Evolutionary conservation across 163 green algal genomes (phyloP), one percentile per base, ranked within the genome.

Genomic region (Scenedesmus sp.): DNA sequence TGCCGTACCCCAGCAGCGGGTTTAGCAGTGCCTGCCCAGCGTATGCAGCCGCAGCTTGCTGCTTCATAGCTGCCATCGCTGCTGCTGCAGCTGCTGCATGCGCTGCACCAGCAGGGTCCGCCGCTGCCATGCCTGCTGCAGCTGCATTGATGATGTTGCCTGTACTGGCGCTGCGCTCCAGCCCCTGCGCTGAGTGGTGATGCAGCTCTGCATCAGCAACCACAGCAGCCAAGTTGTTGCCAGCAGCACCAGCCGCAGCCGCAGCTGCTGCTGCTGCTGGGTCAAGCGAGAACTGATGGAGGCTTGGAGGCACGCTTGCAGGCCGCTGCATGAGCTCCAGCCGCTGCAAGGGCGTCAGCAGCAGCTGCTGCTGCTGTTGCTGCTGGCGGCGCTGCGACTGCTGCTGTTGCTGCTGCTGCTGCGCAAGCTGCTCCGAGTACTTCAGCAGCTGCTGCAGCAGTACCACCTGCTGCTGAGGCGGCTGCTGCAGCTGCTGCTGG

Each of bases 21-120:
- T 82, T 34, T 16, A 77, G 26, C 20, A 87, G 70, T 77, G 84
- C 76, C 5, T 73, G 87, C 7, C 73, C 46, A 67, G 90, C 59
- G 54, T 46, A 70, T 34, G 84, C 91, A 88, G 77, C 64, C 86
- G 83, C 87, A 46, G 86, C 81, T 87, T 90, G 81, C 66, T 91
- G 88, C 34, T 59, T 46, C 20, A 82, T 55, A 1, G 67, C 46
- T 46, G 90, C 88, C 46, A 88, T 62, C 6, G 57, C 60, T 18
- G 70, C 87, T 79, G 73, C 87, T 74, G 52, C 54, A 64, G 87
- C 87, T 91, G 73, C 87, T 85, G 87, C 87, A 46, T 70, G 62
- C 12, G 64, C 85, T 56, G 34, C 81, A 34, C 52, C 86, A 60
- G 64, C 86, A 67, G 66, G 81, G 57, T 81, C 52, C 64, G 52